phyloP scores from a whole-genome alignment of 257 asterid species.

The Solanum chiquidenum region DNA sequence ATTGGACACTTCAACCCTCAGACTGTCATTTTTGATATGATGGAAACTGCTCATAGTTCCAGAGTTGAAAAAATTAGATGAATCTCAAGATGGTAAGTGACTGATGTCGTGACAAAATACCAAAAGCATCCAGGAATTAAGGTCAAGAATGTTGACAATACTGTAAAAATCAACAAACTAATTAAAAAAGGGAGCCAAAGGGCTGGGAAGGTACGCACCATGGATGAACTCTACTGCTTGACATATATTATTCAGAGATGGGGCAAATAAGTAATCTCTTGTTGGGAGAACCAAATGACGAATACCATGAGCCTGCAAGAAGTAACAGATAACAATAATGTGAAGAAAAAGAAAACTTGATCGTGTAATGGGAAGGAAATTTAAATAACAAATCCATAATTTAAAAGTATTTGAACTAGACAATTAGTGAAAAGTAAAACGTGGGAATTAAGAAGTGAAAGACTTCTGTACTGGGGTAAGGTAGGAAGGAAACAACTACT shows the following conservation, averaged over 20 bases:
- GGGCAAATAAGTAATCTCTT: slow-evolving; percentile 43
- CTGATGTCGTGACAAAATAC: not conserved
- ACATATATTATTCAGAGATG: slow-evolving; percentile 25
- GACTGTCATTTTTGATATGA: not conserved
- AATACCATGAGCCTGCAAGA: slow-evolving; percentile 30
- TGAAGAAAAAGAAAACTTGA: not conserved
- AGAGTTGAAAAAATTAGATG: not conserved
- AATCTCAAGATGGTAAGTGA: not conserved
- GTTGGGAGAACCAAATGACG: slow-evolving; percentile 38
- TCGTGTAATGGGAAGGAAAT: not conserved
- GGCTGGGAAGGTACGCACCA: slow-evolving; percentile 5
- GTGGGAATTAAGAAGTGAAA: not conserved
- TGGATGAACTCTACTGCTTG: slow-evolving; percentile 38
- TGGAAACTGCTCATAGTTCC: not conserved
- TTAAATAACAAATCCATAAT: not conserved
- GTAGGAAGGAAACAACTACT: not conserved
- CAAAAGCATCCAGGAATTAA: not conserved
- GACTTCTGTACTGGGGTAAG: not conserved
- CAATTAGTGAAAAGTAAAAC: not conserved
- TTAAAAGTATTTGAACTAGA: not conserved
- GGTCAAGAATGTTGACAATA: not conserved
- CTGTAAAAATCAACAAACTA: not conserved
- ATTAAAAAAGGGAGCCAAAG: not conserved
- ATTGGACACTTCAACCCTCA: not conserved
- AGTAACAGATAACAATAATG: not conserved